phyloP scores from a whole-genome alignment of 2,329 filamentous ascomycete genomes.

The Pseudopyrenochaeta lycopersici region DNA sequence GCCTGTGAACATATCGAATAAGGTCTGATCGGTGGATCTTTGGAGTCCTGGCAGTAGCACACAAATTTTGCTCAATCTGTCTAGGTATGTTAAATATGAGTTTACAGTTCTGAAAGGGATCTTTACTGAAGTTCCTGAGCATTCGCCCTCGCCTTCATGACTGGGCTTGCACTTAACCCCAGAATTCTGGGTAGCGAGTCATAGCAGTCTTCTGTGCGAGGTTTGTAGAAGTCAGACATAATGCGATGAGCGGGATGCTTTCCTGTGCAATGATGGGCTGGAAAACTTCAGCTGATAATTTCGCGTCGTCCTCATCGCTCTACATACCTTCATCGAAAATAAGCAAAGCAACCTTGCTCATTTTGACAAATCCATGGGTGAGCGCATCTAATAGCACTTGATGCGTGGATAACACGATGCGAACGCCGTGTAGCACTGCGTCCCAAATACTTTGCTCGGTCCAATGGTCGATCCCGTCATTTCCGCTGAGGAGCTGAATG shows the following conservation, averaged over 20 bases:
- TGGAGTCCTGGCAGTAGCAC: slow-evolving; percentile 75
- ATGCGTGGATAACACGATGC: slow-evolving; percentile 80
- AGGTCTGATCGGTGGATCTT: slow-evolving; percentile 74
- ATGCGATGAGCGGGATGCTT: slow-evolving; percentile 73
- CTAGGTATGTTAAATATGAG: slow-evolving; percentile 40
- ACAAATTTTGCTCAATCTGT: slow-evolving; percentile 72
- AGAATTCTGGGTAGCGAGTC: slow-evolving; percentile 70
- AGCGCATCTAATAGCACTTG: slow-evolving; percentile 79
- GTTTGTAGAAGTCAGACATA: slow-evolving; percentile 76
- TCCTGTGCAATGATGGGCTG: slow-evolving; percentile 77
- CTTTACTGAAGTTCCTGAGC: slow-evolving; percentile 60
- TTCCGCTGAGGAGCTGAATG: slow-evolving; percentile 71
- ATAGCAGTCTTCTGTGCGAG: slow-evolving; percentile 43
- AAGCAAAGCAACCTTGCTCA: slow-evolving; percentile 71
- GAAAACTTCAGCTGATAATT: slow-evolving; percentile 7
- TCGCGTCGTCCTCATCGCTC: background rate
- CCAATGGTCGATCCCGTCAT: slow-evolving; percentile 78
- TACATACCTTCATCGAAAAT: slow-evolving; percentile 80
- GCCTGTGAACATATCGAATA: slow-evolving; percentile 72
- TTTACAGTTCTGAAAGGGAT: background rate
- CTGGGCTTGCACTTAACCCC: slow-evolving; percentile 82
- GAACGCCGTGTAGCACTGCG: slow-evolving; percentile 68
- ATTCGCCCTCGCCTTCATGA: slow-evolving; percentile 66
- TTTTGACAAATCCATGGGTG: slow-evolving; percentile 74
- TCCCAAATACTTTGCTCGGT: slow-evolving; percentile 73